Percentiles rank a stretch among this genome's conserved stretches.
Conservation (phyloP, 176 grass and related monocot genomes). For the Neostapfia colusana region DNA sequence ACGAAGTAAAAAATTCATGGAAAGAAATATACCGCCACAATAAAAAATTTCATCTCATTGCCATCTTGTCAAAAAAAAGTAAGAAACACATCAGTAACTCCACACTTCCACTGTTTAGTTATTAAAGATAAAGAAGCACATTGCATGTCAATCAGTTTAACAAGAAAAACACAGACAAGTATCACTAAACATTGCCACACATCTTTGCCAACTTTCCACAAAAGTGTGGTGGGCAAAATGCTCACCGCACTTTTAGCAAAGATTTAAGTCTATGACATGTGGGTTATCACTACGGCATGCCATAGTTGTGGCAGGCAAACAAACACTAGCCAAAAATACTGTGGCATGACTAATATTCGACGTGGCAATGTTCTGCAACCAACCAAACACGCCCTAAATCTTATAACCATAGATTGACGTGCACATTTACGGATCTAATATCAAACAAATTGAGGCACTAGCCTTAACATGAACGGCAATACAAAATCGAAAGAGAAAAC, state of each 20-base stretch:
- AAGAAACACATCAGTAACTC: background rate
- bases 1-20: background rate
- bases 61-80: background rate
- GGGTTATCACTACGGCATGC: no score
- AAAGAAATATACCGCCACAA: background rate
- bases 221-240: no score
- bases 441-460: background rate
- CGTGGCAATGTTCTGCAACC: no score
- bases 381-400: background rate
- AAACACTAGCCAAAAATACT: no score
- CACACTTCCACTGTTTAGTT: background rate
- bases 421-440: background rate
- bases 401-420: background rate
- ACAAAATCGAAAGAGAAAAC: background rate
- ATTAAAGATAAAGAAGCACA: background rate
- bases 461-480: background rate
- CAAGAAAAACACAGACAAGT: background rate
- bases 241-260: no score
- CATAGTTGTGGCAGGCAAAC: no score
- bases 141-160: slow-evolving; percentile 11
- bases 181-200: background rate
- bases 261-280: no score
- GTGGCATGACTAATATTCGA: no score
- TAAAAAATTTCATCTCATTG: background rate
- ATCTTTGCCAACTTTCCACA: no score